Percentiles rank a stretch among this genome's conserved stretches.
Evolutionary conservation across 257 asterid genomes (phyloP).

Genomic region (Rhazya stricta): DNA sequence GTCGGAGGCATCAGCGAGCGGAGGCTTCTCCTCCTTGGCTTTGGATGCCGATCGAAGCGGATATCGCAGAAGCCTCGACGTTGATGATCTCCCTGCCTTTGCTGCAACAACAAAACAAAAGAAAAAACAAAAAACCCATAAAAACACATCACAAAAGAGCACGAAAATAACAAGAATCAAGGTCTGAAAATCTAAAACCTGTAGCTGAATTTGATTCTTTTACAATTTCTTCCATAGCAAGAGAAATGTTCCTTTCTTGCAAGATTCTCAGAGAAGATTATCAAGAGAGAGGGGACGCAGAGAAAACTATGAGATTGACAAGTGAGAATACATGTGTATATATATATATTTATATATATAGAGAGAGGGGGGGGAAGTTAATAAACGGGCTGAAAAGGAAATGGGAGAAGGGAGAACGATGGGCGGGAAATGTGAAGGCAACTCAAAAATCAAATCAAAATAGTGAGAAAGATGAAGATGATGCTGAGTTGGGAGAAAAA

Average conservation of each 20-base stretch:
- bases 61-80: slow-evolving; percentile 72
- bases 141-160: no score
- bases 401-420: not conserved
- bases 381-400: not conserved
- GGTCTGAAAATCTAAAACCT: not conserved
- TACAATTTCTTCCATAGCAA: slow-evolving; percentile 11
- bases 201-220: slow-evolving; percentile 4
- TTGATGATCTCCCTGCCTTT: slow-evolving; percentile 38
- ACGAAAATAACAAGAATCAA: not conserved
- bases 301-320: not conserved
- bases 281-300: not conserved
- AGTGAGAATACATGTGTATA: not conserved
- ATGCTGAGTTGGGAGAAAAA: not conserved
- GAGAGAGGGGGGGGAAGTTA: slow-evolving; percentile 15
- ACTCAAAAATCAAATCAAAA: slow-evolving; percentile 8
- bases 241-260: not conserved
- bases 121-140: not conserved
- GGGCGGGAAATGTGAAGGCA: slow-evolving; percentile 10
- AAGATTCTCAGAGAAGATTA: not conserved
- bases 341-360: no score
- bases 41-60: slow-evolving; percentile 78
- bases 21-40: slow-evolving; percentile 63
- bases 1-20: slow-evolving; percentile 51
- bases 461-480: not conserved
- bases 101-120: slow-evolving; percentile 6